Evolutionary conservation across 495 filamentous ascomycete genomes (phyloP).

Genomic region (Neurospora sublineolata): DNA sequence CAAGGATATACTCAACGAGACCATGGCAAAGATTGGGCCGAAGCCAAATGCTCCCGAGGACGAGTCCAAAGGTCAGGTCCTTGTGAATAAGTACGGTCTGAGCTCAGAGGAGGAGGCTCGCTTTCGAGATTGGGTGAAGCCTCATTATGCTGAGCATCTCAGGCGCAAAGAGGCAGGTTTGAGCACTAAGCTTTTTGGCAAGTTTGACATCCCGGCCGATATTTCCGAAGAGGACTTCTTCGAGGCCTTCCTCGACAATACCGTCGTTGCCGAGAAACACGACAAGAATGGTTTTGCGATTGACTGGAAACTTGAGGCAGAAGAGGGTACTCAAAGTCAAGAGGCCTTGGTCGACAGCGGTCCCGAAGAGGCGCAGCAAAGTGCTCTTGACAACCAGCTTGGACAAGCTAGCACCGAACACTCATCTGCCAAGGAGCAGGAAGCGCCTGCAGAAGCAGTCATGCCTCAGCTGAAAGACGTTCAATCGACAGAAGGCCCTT

Average conservation of each 20-base stretch:
- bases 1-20: not conserved
- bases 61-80: not conserved
- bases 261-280: not conserved
- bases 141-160: not conserved
- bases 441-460: not conserved
- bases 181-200: not conserved
- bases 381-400: not conserved
- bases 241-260: not conserved
- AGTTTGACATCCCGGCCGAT: not conserved
- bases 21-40: not conserved
- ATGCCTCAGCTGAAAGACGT: not conserved
- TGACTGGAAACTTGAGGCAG: not conserved
- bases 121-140: not conserved
- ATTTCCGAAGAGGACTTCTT: not conserved
- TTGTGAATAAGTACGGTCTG: not conserved
- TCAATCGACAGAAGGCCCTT: not conserved
- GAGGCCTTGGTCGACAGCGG: not conserved
- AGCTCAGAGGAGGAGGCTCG: not conserved
- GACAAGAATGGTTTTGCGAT: not conserved
- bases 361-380: not conserved
- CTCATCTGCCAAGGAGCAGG: not conserved
- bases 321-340: not conserved
- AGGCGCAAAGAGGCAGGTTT: not conserved
- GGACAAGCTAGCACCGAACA: not conserved
- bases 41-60: not conserved